Percentiles rank a stretch among this genome's conserved stretches.
These are phyloP conservation scores for Fusarium pilosicola DNA, from an alignment of 2,329 filamentous ascomycete genomes.

Conservation along the genomic window DNA sequence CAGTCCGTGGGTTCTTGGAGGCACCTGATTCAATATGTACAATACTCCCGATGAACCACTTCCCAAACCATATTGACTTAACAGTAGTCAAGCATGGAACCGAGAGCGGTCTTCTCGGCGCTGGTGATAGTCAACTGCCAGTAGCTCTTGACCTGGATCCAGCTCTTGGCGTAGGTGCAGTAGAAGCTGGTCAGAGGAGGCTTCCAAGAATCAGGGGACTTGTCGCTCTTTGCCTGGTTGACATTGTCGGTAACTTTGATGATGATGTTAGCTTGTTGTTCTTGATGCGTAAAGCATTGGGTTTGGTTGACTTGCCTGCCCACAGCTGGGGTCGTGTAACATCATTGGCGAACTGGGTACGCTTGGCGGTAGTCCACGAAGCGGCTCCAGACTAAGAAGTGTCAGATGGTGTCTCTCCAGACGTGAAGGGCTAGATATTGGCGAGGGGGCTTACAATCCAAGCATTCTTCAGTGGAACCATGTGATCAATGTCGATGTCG, in stretches of 20 bases:
- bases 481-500: constrained; percentile 84
- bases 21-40: not conserved
- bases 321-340: constrained; percentile 78
- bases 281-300: too few relatives aligned
- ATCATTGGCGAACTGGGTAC: constrained; percentile 81
- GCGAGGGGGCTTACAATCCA: constrained; percentile 69
- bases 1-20: not conserved
- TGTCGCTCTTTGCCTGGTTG: constrained; percentile 79
- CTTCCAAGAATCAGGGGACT: constrained; percentile 80
- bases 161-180: constrained; percentile 82
- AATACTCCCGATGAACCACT: not conserved
- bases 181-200: constrained; percentile 75
- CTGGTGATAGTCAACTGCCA: constrained; percentile 75
- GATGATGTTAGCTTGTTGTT: not conserved
- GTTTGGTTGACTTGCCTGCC: constrained; percentile 52
- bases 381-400: constrained; percentile 71
- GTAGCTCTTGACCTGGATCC: constrained; percentile 80
- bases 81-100: constrained; percentile 51
- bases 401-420: constrained; percentile 10
- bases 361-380: constrained; percentile 74
- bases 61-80: constrained; percentile 13
- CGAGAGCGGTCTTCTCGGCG: constrained; percentile 76
- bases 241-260: constrained; percentile 74
- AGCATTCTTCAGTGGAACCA: constrained; percentile 83
- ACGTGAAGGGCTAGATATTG: not conserved